These are phyloP conservation scores for Lachnellula occidentalis DNA, from an alignment of 2,329 filamentous ascomycete species.

Conservation along the genomic window DNA sequence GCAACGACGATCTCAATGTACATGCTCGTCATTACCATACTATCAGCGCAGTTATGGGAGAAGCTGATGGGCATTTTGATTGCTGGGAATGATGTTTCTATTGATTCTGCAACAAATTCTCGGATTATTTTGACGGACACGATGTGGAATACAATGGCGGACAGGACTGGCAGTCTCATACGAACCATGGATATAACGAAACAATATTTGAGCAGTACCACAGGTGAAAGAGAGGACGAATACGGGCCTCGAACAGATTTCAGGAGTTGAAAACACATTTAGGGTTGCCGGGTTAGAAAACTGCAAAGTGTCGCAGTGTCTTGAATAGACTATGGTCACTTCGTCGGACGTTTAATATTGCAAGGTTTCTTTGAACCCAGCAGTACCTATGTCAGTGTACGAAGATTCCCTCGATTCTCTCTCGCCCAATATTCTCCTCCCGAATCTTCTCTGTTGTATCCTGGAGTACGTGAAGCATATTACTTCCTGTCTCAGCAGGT, in stretches of 20 bases:
- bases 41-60: constrained; percentile 2
- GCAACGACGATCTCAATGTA: constrained; percentile 1
- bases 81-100: not conserved
- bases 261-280: not conserved
- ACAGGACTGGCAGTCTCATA: not conserved
- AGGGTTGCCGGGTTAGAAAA: too few relatives aligned
- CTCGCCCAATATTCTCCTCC: too few relatives aligned
- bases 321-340: too few relatives aligned
- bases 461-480: too few relatives aligned
- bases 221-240: not conserved
- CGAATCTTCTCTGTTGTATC: too few relatives aligned
- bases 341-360: too few relatives aligned
- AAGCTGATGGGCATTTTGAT: constrained; percentile 8
- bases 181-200: not conserved
- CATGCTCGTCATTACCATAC: constrained; percentile 8
- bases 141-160: not conserved
- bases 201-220: too few relatives aligned
- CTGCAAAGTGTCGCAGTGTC: too few relatives aligned
- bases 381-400: too few relatives aligned
- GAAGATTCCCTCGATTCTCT: too few relatives aligned
- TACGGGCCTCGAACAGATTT: not conserved
- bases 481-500: too few relatives aligned
- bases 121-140: not conserved
- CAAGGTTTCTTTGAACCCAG: too few relatives aligned
- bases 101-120: not conserved